Evolutionary conservation across 805 yeast genomes (phyloP).

Genomic region (Ogataea sp.): DNA sequence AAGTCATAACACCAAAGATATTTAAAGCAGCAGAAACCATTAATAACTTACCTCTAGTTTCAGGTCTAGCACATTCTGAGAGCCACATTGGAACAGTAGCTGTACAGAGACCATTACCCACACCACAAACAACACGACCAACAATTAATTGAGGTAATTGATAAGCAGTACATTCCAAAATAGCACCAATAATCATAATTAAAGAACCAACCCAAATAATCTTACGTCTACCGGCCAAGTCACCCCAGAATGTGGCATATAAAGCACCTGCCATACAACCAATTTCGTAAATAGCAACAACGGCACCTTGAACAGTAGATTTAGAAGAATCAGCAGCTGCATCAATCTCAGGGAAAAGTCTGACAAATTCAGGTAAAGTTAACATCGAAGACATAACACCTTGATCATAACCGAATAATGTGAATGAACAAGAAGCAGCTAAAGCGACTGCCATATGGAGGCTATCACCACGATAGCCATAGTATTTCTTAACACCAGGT

Average conservation of each 20-base stretch:
- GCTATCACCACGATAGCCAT: conserved; percentile 2
- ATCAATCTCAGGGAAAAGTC: conserved; percentile 41
- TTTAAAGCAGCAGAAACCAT: conserved; percentile 51
- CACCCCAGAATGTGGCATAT: conserved; percentile 35
- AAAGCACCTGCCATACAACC: conserved; percentile 40
- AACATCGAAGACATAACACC: conserved; percentile 59
- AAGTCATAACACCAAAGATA: conserved; percentile 60
- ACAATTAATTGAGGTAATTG: conserved; percentile 41
- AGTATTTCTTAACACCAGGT: background rate
- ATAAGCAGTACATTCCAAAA: conserved; percentile 40
- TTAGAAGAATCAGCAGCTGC: conserved; percentile 10
- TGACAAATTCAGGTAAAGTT: conserved; percentile 48
- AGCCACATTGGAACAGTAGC: conserved; percentile 69
- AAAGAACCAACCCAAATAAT: conserved; percentile 44
- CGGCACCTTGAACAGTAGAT: conserved; percentile 35
- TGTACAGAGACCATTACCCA: conserved; percentile 64
- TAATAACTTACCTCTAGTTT: conserved; percentile 61
- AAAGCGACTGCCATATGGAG: conserved; percentile 1
- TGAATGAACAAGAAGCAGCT: background rate
- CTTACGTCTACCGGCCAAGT: conserved; percentile 48
- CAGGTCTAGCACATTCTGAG: conserved; percentile 60
- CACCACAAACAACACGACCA: conserved; percentile 60
- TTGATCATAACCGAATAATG: conserved; percentile 61
- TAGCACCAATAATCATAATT: conserved; percentile 57
- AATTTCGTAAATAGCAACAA: conserved; percentile 38